A percentile compares a stretch with the other conserved stretches of the same genome.
Evolutionary conservation across 2,329 filamentous ascomycete species (phyloP).

Genomic region (Emericellopsis cladophorae): DNA sequence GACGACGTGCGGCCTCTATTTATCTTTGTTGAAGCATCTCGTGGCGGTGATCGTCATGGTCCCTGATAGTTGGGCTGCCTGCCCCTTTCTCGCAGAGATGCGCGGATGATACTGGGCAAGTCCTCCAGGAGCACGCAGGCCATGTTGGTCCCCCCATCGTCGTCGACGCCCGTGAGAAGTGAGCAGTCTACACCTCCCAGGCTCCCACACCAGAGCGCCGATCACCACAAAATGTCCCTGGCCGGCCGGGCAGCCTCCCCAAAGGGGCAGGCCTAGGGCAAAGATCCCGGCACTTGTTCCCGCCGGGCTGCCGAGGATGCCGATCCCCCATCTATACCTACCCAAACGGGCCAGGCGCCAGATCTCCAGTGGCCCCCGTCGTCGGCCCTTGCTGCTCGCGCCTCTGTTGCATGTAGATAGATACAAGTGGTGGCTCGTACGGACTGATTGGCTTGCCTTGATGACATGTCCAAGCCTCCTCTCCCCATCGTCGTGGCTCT

Average conservation of each 20-base stretch:
- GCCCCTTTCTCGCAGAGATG: neutral
- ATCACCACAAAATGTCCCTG: neutral
- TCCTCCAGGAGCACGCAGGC: too few relatives aligned
- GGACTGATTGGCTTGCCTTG: too few relatives aligned
- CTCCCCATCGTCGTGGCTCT: too few relatives aligned
- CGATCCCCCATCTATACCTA: constrained; percentile 2
- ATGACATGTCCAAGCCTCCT: too few relatives aligned
- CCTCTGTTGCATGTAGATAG: too few relatives aligned
- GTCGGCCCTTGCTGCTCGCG: too few relatives aligned
- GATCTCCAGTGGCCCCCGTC: neutral
- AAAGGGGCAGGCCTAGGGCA: neutral
- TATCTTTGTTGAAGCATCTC: neutral
- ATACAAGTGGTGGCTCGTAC: too few relatives aligned
- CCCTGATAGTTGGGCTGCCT: too few relatives aligned
- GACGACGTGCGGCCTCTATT: neutral
- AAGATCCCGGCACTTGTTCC: neutral
- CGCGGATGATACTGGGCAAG: neutral
- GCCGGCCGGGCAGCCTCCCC: neutral
- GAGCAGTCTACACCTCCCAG: too few relatives aligned
- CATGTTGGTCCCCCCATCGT: too few relatives aligned
- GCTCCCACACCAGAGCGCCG: neutral
- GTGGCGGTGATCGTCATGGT: too few relatives aligned
- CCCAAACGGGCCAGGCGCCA: neutral
- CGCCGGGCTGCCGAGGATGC: neutral
- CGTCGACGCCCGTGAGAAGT: too few relatives aligned